Evolutionary conservation across 2,329 filamentous ascomycete species (phyloP).

Genomic region (Tolypocladium album): DNA sequence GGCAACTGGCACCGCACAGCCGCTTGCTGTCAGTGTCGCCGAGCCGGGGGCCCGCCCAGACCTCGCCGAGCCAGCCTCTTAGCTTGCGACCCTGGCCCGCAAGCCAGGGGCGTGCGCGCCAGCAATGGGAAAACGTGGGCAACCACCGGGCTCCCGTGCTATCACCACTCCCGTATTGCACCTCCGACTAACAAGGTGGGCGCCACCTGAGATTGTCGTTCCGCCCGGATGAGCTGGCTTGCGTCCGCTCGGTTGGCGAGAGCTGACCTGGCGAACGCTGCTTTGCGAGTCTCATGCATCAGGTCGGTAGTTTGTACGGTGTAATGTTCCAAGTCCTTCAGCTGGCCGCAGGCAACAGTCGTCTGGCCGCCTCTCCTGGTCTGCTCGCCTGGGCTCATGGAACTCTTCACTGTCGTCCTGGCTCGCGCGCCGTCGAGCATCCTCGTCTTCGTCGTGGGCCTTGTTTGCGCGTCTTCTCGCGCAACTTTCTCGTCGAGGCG

Average conservation of each 20-base stretch:
- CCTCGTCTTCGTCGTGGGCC: background rate
- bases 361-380: background rate
- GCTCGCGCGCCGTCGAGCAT: background rate
- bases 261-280: background rate
- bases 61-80: background rate
- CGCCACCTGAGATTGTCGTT: background rate
- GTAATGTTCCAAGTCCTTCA: background rate
- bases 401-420: background rate
- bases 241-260: background rate
- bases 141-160: background rate
- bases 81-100: background rate
- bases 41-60: background rate
- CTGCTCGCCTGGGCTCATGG: background rate
- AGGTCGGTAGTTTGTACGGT: background rate
- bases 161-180: background rate
- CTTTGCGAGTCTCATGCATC: background rate
- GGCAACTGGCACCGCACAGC: background rate
- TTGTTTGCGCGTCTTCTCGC: background rate
- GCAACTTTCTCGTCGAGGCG: background rate
- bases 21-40: background rate
- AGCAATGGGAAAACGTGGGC: slow-evolving; percentile 1
- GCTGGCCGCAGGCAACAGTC: background rate
- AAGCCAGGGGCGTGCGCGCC: background rate
- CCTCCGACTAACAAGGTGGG: background rate
- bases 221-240: background rate